Percentiles rank a stretch among this genome's conserved stretches.
Conservation (phyloP, 768 basidiomycete species). For the Coprinellus aureogranulatus region DNA sequence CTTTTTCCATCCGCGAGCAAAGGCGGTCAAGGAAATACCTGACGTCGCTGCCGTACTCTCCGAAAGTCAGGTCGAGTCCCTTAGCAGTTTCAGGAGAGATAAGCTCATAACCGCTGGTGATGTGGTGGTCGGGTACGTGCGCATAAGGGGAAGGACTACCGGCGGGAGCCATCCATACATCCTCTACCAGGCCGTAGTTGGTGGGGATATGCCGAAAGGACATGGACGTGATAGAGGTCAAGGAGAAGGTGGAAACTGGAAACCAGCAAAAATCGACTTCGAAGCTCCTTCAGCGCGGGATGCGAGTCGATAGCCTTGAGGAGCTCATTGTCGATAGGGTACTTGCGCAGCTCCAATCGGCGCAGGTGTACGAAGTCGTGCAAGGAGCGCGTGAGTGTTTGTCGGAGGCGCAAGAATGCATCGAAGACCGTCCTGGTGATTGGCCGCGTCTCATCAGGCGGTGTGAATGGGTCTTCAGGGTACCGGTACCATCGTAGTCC, state of each 20-base stretch:
- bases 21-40: background rate
- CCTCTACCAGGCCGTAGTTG: background rate
- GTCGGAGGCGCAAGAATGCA: background rate
- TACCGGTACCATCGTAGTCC: background rate
- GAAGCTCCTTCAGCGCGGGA: background rate
- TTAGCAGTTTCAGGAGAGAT: background rate
- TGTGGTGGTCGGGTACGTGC: background rate
- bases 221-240: background rate
- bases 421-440: background rate
- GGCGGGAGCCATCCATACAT: background rate
- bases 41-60: background rate
- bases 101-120: background rate
- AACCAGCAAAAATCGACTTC: background rate
- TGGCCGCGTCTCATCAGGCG: background rate
- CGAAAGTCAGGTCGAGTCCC: background rate
- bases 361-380: background rate
- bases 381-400: background rate
- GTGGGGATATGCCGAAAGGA: background rate
- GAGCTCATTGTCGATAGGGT: background rate
- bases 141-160: background rate
- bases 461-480: background rate
- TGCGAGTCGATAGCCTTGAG: background rate
- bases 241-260: background rate
- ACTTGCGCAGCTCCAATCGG: background rate
- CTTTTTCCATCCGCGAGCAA: background rate